Base-by-base conservation (phyloP, 495 filamentous ascomycete species). In the Achaetomiella virescens region DNA sequence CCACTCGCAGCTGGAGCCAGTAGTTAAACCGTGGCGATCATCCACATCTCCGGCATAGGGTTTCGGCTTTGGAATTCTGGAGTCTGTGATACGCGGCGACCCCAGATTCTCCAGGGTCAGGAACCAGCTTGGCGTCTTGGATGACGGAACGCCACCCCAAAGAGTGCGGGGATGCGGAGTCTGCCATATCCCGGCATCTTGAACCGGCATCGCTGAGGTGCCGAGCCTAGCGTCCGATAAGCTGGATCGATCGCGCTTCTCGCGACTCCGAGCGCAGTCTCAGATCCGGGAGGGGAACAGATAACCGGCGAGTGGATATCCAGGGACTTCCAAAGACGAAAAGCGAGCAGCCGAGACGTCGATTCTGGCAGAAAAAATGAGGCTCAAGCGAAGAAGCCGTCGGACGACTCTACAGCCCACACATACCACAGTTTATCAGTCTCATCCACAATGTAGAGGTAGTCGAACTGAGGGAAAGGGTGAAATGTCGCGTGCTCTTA, bases 251-350 rank as follows among this genome's bases (percentile, higher is more conserved):
- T 40, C 62, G 59, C 49, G 25, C 45, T 46, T 37, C 55, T 64
- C 62, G 62, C 62, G 62, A 61, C 47, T 56, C 62, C 59, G 59
- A 63, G 40, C n/a, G n/a, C n/a, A 12, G 25, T 35, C 31, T 25
- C 24, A 4, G 15, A 31, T 14, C 20, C 12, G 29, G 25, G 8
- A 31, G 12, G 22, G 53, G 17, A 25, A 54, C 18, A 31, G 18
- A 50, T 43, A 54, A 41, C 58, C 57, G 31, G 35, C 29, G 31
- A 17, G 33, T n/a, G 48, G 38, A 29, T 17, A 55, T 35, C 27
- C 14, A 46, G 11, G 35, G 21, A 41, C 1, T 5, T 17, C 17
- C 41, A 25, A 48, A 47, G 14, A 9, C 27, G n/a, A 52, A 29
- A 25, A 48, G 33, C 45, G 53, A 38, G 53, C 17, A 35, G 43